Evolutionary conservation across 129 eudicot species (phyloP).

Genomic region (Erigeron canadensis): DNA sequence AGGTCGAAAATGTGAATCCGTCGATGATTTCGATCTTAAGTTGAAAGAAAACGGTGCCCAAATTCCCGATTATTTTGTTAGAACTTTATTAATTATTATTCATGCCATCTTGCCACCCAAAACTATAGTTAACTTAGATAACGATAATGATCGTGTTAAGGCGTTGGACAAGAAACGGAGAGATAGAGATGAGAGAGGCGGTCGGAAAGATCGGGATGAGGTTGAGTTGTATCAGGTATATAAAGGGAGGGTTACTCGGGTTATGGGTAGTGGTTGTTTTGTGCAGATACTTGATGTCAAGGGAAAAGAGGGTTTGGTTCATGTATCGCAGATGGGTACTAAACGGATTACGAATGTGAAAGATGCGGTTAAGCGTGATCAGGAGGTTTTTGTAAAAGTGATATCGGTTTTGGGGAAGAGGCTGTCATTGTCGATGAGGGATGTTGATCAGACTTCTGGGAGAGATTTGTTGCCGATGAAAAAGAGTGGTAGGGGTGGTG

Average conservation of each 20-base stretch:
- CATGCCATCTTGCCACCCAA: conserved; percentile 85
- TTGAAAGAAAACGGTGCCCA: conserved; percentile 75
- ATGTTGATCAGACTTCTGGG: no score
- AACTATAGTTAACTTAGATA: conserved; percentile 3
- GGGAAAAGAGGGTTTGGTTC: conserved; percentile 82
- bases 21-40: conserved; percentile 55
- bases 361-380: conserved; percentile 71
- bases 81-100: conserved; percentile 62
- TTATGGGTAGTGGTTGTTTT: conserved; percentile 79
- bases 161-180: neutral
- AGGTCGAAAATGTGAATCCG: conserved; percentile 54
- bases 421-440: no score
- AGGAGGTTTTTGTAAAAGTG: no score
- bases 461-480: no score
- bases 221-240: conserved; percentile 64
- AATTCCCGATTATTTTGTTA: conserved; percentile 85
- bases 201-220: conserved; percentile 34
- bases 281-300: no score
- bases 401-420: no score
- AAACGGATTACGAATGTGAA: conserved; percentile 62
- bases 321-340: conserved; percentile 70
- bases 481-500: conserved; percentile 44
- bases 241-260: conserved; percentile 74
- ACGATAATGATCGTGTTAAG: neutral
- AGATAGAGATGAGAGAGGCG: conserved; percentile 11